A percentile compares a stretch with the other conserved stretches of the same genome.
Evolutionary conservation across 2,329 filamentous ascomycete species (phyloP).

Genomic region (Metarhizium humberi): DNA sequence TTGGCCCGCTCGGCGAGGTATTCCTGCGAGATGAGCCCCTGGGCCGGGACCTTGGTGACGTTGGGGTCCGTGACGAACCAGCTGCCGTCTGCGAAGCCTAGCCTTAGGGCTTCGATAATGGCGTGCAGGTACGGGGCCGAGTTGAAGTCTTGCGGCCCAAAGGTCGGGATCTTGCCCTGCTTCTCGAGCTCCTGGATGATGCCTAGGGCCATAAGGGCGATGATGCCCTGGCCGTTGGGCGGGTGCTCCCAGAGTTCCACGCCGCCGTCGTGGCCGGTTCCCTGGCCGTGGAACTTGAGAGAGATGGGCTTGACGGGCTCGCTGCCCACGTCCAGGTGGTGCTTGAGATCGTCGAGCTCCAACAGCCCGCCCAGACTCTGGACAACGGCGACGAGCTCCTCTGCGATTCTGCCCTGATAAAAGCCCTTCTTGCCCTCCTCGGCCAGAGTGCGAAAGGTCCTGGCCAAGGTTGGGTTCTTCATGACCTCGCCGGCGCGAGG

Average conservation of each 20-base stretch:
- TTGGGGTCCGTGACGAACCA: slow-evolving; percentile 89
- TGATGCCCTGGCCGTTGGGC: slow-evolving; percentile 91
- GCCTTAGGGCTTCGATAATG: slow-evolving; percentile 76
- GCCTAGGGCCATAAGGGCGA: slow-evolving; percentile 87
- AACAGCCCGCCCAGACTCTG: slow-evolving; percentile 68
- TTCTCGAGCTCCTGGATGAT: slow-evolving; percentile 82
- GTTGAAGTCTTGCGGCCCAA: slow-evolving; percentile 68
- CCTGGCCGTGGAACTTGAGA: slow-evolving; percentile 64
- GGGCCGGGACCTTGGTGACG: slow-evolving; percentile 56
- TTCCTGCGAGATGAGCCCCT: slow-evolving; percentile 57
- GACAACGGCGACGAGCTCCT: slow-evolving; percentile 71
- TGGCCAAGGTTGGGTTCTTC: slow-evolving; percentile 71
- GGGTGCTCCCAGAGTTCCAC: slow-evolving; percentile 94
- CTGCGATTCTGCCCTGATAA: slow-evolving; percentile 75
- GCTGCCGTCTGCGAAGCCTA: slow-evolving; percentile 79
- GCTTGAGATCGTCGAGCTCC: slow-evolving; percentile 67
- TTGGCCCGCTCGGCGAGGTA: slow-evolving; percentile 65
- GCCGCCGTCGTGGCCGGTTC: slow-evolving; percentile 32
- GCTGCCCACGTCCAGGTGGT: slow-evolving; percentile 59
- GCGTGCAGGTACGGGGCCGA: slow-evolving; percentile 72
- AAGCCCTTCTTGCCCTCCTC: slow-evolving; percentile 82
- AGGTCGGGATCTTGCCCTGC: slow-evolving; percentile 62
- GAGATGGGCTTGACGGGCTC: slow-evolving; percentile 82
- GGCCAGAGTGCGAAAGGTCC: slow-evolving; percentile 72
- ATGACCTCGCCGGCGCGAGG: slow-evolving; percentile 80